These are phyloP conservation scores for Luzula sylvatica DNA, from an alignment of 176 grass and related monocot genomes.

Conservation along the genomic window DNA sequence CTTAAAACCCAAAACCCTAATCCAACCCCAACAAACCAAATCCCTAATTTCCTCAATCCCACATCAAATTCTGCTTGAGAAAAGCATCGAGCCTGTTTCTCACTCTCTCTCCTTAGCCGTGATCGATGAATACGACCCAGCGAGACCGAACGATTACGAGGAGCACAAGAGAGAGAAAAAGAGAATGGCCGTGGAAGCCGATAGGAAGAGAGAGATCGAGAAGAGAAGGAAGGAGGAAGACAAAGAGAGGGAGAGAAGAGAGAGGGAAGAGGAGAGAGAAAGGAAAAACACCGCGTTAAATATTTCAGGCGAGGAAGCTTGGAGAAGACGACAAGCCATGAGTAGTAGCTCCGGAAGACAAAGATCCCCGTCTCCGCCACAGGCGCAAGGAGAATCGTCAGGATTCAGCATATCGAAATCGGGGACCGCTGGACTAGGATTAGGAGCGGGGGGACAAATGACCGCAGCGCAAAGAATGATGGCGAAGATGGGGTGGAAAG, in stretches of 20 bases:
- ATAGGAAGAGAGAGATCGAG: slow-evolving; percentile 66
- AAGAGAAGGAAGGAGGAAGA: slow-evolving; percentile 59
- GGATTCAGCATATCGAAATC: slow-evolving; percentile 52
- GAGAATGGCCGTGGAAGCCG: slow-evolving; percentile 54
- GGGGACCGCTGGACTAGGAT: slow-evolving; percentile 37
- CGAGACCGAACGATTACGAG: slow-evolving; percentile 94
- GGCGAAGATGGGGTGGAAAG: slow-evolving; percentile 99
- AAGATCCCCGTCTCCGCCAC: neutral
- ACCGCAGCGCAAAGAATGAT: slow-evolving; percentile 98
- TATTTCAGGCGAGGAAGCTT: slow-evolving; percentile 91
- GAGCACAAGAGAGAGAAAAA: slow-evolving; percentile 83
- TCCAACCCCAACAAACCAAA: slow-evolving; percentile 20
- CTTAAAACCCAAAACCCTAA: slow-evolving; percentile 36
- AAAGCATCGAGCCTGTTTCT: slow-evolving; percentile 28
- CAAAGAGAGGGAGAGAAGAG: slow-evolving; percentile 52
- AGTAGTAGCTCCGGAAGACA: slow-evolving; percentile 29
- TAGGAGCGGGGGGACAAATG: slow-evolving; percentile 60
- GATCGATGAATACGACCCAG: slow-evolving; percentile 94
- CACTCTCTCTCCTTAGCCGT: slow-evolving; percentile 72
- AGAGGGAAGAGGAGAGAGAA: slow-evolving; percentile 45
- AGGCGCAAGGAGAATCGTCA: neutral
- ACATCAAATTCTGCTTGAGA: neutral
- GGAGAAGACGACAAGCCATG: slow-evolving; percentile 77
- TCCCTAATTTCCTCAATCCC: neutral
- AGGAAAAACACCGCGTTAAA: slow-evolving; percentile 38